Percentiles rank a stretch among this genome's conserved stretches.
These are phyloP conservation scores for Syncephalastrum monosporum DNA, from an alignment of 371 early-diverging fungal species.

Conservation along the genomic window DNA sequence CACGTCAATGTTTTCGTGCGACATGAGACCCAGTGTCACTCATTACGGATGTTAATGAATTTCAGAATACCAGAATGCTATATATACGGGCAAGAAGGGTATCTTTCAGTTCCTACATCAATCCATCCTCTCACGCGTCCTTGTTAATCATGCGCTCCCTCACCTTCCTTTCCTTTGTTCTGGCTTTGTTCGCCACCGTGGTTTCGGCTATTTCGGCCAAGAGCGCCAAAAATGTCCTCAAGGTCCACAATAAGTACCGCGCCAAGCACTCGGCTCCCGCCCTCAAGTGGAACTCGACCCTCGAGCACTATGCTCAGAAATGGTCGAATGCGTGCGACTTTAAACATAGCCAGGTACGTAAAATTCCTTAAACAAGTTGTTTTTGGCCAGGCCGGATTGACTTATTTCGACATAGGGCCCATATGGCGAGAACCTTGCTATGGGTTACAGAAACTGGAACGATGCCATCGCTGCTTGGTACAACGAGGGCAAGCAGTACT, in stretches of 20 bases:
- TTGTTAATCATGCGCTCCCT: conserved; percentile 4
- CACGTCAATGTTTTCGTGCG: too few species aligned
- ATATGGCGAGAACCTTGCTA: conserved; percentile 53
- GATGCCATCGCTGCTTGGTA: conserved; percentile 44
- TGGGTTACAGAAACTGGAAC: conserved; percentile 35
- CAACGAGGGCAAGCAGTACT: conserved; percentile 38
- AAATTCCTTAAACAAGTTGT: neutral
- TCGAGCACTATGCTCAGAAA: conserved; percentile 48
- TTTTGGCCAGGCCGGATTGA: neutral
- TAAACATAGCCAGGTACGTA: conserved; percentile 28
- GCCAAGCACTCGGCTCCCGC: conserved; percentile 41
- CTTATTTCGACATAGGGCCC: conserved; percentile 6
- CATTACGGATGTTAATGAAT: too few species aligned
- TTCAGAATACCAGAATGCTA: too few species aligned
- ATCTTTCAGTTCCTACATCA: too few species aligned
- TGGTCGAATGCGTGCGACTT: conserved; percentile 46
- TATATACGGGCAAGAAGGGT: too few species aligned
- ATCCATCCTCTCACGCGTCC: too few species aligned
- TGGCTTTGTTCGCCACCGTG: conserved; percentile 3
- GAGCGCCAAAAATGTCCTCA: conserved; percentile 20
- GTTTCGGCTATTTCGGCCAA: conserved; percentile 7
- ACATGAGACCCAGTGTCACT: too few species aligned
- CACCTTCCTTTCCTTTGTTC: conserved; percentile 5
- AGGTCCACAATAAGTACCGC: conserved; percentile 46
- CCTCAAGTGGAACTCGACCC: conserved; percentile 40